These are phyloP conservation scores for Craterostigma plantagineum DNA, from an alignment of 257 asterid genomes.

Conservation along the genomic window DNA sequence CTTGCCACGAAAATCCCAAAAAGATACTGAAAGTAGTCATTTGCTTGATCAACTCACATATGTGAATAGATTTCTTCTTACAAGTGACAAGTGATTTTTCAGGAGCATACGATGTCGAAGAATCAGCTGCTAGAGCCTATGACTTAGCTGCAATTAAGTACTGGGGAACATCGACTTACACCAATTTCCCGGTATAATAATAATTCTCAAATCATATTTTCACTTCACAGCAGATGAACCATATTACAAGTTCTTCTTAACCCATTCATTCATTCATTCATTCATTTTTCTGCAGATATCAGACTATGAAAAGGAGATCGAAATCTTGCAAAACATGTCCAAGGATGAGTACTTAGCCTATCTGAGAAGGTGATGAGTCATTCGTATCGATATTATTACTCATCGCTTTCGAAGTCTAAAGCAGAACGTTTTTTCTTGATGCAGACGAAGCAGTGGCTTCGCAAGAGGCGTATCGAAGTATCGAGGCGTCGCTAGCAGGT, in stretches of 20 bases:
- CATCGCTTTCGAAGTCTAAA: too few relatives aligned
- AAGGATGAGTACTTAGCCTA: slow-evolving; percentile 64
- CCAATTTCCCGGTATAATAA: slow-evolving; percentile 59
- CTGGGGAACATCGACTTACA: slow-evolving; percentile 64
- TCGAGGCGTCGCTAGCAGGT: slow-evolving; percentile 27
- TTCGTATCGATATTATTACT: too few relatives aligned
- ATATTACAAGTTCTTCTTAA: too few relatives aligned
- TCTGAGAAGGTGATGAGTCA: slow-evolving; percentile 34
- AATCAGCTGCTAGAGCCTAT: slow-evolving; percentile 81
- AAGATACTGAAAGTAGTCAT: too few relatives aligned
- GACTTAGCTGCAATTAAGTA: slow-evolving; percentile 78
- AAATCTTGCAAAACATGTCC: slow-evolving; percentile 41
- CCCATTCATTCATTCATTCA: too few relatives aligned
- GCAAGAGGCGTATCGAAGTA: slow-evolving; percentile 34
- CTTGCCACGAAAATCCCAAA: too few relatives aligned
- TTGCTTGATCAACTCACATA: neutral
- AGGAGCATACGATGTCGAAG: slow-evolving; percentile 85
- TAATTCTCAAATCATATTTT: too few relatives aligned
- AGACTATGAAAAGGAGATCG: slow-evolving; percentile 44
- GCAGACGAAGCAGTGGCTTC: slow-evolving; percentile 21
- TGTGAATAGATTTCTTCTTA: too few relatives aligned
- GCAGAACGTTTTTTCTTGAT: too few relatives aligned
- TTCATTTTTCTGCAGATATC: too few relatives aligned
- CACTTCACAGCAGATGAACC: too few relatives aligned
- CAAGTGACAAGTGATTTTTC: too few relatives aligned